Evolutionary conservation across 1,139 yeast species (phyloP).

Genomic region (Blastobotrys serpentis): DNA sequence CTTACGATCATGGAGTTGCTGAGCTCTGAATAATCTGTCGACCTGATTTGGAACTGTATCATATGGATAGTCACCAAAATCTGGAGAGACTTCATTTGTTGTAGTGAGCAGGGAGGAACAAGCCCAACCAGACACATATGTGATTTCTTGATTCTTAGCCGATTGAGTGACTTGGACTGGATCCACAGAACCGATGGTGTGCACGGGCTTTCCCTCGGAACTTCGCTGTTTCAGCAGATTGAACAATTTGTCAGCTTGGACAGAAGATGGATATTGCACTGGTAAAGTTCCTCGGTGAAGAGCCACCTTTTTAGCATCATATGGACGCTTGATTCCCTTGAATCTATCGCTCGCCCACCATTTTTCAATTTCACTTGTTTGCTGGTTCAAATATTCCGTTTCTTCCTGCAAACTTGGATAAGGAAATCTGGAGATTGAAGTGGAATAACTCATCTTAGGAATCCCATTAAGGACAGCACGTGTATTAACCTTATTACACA

Average conservation of each 20-base stretch:
- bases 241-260: constrained; percentile 55
- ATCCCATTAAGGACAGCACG: neutral
- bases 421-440: constrained; percentile 39
- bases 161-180: constrained; percentile 62
- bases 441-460: constrained; percentile 17
- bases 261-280: constrained; percentile 50
- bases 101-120: constrained; percentile 54
- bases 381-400: constrained; percentile 32
- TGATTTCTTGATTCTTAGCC: constrained; percentile 53
- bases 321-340: constrained; percentile 51
- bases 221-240: constrained; percentile 45
- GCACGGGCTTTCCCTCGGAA: constrained; percentile 48
- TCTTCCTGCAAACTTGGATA: constrained; percentile 41
- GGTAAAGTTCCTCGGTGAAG: constrained; percentile 52
- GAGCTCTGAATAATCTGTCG: constrained; percentile 58
- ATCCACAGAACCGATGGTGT: constrained; percentile 61
- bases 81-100: constrained; percentile 60
- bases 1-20: constrained; percentile 55
- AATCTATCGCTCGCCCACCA: constrained; percentile 58
- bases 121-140: constrained; percentile 65
- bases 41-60: constrained; percentile 68
- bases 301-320: constrained; percentile 54
- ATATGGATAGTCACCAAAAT: constrained; percentile 63
- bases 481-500: neutral
- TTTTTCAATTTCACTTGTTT: constrained; percentile 41